Evolutionary conservation across 2,329 filamentous ascomycete species (phyloP).

Genomic region (Aspergillus aculeatus): DNA sequence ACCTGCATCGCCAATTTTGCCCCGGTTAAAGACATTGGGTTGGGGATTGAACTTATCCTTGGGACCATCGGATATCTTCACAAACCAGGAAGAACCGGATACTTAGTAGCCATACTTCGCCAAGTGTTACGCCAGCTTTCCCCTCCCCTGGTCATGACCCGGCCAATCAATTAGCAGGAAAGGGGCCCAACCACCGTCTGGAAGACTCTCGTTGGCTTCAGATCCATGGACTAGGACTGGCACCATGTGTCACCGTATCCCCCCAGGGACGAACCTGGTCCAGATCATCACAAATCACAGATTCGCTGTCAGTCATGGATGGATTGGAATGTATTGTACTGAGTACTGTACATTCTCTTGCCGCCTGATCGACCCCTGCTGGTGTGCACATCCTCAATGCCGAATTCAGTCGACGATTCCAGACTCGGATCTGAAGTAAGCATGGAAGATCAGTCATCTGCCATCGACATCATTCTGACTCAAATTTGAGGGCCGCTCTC

Average conservation of each 20-base stretch:
- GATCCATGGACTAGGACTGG: slow-evolving; percentile 4
- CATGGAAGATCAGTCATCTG: not conserved
- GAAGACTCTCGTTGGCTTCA: slow-evolving; percentile 2
- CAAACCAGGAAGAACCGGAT: not conserved
- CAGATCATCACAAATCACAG: not conserved
- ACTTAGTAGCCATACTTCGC: too few relatives aligned
- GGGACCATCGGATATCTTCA: not conserved
- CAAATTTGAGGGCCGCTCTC: slow-evolving; percentile 6
- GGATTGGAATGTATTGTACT: not conserved
- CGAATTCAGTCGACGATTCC: not conserved
- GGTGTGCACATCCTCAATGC: not conserved
- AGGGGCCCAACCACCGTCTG: slow-evolving; percentile 12
- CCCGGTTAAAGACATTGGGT: not conserved
- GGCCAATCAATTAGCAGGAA: slow-evolving; percentile 2
- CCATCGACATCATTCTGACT: slow-evolving; percentile 4
- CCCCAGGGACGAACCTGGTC: slow-evolving; percentile 1
- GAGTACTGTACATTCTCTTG: not conserved
- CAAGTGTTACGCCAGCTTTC: slow-evolving; percentile 9
- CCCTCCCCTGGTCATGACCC: not conserved
- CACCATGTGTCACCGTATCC: slow-evolving; percentile 2
- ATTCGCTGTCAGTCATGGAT: too few relatives aligned
- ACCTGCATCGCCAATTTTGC: not conserved
- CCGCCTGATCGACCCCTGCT: slow-evolving; percentile 1
- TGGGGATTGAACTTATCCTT: slow-evolving; percentile 4
- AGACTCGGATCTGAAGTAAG: not conserved